A percentile compares a stretch with the other conserved stretches of the same genome.
Evolutionary conservation across 768 basidiomycete species (phyloP).

Genomic region (Heimioporus sp.): DNA sequence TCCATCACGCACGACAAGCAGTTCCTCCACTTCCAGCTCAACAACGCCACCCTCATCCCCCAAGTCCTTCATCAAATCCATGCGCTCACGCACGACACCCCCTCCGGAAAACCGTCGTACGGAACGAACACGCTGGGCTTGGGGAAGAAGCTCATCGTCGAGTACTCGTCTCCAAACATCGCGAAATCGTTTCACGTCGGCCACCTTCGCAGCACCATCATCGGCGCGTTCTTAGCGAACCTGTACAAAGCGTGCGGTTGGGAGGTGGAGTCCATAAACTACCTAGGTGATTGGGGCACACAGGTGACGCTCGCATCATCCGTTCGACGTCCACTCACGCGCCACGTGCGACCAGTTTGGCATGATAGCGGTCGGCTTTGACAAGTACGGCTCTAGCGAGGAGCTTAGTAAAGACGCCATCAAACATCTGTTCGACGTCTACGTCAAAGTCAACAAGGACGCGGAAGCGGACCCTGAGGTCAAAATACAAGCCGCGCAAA

Average conservation of each 20-base stretch:
- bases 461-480: conserved; percentile 69
- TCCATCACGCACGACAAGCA: conserved; percentile 68
- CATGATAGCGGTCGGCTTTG: conserved; percentile 85
- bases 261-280: conserved; percentile 90
- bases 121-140: conserved; percentile 76
- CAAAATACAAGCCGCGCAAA: conserved; percentile 73
- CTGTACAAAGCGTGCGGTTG: conserved; percentile 91
- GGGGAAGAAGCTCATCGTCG: conserved; percentile 83
- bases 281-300: conserved; percentile 98
- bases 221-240: conserved; percentile 92
- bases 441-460: conserved; percentile 91
- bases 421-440: conserved; percentile 91
- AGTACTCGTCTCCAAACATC: conserved; percentile 96
- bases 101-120: conserved; percentile 65
- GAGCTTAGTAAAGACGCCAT: conserved; percentile 86
- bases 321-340: neutral
- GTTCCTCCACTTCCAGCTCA: conserved; percentile 81
- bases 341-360: conserved; percentile 54
- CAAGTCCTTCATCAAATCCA: conserved; percentile 74
- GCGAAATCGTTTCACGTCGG: conserved; percentile 99
- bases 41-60: conserved; percentile 60
- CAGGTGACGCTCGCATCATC: conserved; percentile 55
- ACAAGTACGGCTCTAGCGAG: conserved; percentile 86
- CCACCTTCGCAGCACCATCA: conserved; percentile 96
- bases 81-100: conserved; percentile 59